Evolutionary conservation across 345 rosid genomes (phyloP).

Genomic region (Dipteronia sinensis): DNA sequence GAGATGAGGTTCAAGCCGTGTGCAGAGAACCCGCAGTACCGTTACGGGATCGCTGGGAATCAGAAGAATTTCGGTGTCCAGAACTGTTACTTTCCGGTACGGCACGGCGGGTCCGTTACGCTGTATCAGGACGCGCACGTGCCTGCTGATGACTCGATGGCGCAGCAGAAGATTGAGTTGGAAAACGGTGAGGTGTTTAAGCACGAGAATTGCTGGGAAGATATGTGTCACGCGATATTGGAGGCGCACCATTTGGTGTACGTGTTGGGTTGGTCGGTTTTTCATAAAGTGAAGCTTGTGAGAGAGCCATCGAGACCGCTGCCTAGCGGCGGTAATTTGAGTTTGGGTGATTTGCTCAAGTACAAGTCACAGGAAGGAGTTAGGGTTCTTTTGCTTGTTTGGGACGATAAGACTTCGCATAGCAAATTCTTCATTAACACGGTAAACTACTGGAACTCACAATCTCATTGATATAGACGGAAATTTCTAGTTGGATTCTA

Average conservation of each 20-base stretch:
- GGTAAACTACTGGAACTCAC: slow-evolving; percentile 31
- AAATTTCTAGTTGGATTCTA: no score
- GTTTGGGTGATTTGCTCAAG: slow-evolving; percentile 71
- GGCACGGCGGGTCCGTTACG: slow-evolving; percentile 63
- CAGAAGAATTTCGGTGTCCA: slow-evolving; percentile 38
- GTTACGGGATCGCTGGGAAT: slow-evolving; percentile 42
- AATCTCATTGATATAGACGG: no score
- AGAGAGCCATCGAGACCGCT: slow-evolving; percentile 62
- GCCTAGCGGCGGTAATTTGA: slow-evolving; percentile 65
- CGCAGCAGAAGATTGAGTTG: slow-evolving; percentile 66
- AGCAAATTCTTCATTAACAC: slow-evolving; percentile 69
- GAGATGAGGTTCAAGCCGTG: slow-evolving; percentile 60
- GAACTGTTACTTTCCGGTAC: slow-evolving; percentile 68
- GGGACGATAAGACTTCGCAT: slow-evolving; percentile 97
- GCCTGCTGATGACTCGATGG: slow-evolving; percentile 28
- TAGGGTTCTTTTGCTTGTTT: slow-evolving; percentile 72
- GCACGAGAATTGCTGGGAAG: slow-evolving; percentile 86
- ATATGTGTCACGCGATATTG: slow-evolving; percentile 75
- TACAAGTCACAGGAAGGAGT: slow-evolving; percentile 92
- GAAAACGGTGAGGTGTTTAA: slow-evolving; percentile 49
- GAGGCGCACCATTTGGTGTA: slow-evolving; percentile 92
- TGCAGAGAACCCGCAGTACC: slow-evolving; percentile 44
- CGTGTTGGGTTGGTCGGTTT: slow-evolving; percentile 85
- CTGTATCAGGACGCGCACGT: slow-evolving; percentile 87
- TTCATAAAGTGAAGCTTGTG: slow-evolving; percentile 64